Evolutionary conservation across 148 eudicot species (phyloP).

Genomic region (Amaranthus palmeri): DNA sequence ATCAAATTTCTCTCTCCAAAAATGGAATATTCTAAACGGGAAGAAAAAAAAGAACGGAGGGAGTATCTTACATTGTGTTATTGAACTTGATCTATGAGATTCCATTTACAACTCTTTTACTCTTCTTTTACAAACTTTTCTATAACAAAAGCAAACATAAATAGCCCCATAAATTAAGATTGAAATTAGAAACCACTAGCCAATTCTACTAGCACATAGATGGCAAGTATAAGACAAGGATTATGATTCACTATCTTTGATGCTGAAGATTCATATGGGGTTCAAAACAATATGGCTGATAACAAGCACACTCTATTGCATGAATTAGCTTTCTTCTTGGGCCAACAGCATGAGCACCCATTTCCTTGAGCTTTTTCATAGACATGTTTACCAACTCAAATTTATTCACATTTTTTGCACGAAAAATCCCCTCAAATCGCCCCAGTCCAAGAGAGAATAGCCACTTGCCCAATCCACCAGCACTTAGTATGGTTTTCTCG

Average conservation of each 20-base stretch:
- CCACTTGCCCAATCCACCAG: constrained; percentile 84
- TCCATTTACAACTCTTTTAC: too few species aligned
- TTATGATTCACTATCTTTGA: background rate
- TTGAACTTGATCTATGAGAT: too few species aligned
- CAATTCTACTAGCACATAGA: too few species aligned
- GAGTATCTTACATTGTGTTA: too few species aligned
- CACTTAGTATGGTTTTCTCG: constrained; percentile 63
- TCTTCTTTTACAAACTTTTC: too few species aligned
- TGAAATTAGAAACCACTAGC: too few species aligned
- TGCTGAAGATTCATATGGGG: constrained; percentile 5
- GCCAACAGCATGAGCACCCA: constrained; percentile 86
- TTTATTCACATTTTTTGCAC: constrained; percentile 41
- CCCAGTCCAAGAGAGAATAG: constrained; percentile 66
- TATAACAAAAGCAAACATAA: too few species aligned
- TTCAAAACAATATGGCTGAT: constrained; percentile 45
- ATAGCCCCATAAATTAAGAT: too few species aligned
- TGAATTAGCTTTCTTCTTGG: constrained; percentile 94
- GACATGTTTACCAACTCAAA: constrained; percentile 68
- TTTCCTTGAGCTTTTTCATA: constrained; percentile 85
- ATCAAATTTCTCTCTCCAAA: too few species aligned
- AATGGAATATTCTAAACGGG: too few species aligned
- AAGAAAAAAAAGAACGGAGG: too few species aligned
- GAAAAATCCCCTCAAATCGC: constrained; percentile 52
- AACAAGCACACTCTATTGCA: constrained; percentile 66
- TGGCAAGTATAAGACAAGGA: too few species aligned